phyloP scores from a whole-genome alignment of 2,329 filamentous ascomycete species.

The Dothidotthia symphoricarpi region DNA sequence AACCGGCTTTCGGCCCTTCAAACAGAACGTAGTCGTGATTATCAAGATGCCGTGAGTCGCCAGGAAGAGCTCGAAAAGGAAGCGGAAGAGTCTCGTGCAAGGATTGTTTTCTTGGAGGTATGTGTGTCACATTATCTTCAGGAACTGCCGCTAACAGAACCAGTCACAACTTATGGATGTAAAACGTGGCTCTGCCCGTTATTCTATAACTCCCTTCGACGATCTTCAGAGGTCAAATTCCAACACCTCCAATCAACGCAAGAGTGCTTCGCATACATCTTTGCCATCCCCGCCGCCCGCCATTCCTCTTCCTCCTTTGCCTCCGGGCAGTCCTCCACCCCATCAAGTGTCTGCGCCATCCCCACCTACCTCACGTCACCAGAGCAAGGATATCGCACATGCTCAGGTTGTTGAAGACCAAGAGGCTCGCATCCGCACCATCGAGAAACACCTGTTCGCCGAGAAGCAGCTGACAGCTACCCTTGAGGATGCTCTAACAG shows the following conservation, averaged over 20 bases:
- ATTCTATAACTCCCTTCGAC: constrained; percentile 47
- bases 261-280: constrained; percentile 77
- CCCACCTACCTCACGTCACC: constrained; percentile 64
- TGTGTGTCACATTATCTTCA: constrained; percentile 25
- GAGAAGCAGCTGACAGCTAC: constrained; percentile 96
- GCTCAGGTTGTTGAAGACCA: constrained; percentile 89
- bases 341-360: constrained; percentile 55
- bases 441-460: constrained; percentile 93
- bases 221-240: constrained; percentile 57
- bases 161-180: constrained; percentile 63
- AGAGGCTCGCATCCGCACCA: constrained; percentile 88
- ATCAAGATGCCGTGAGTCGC: constrained; percentile 42
- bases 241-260: constrained; percentile 70
- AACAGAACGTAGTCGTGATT: constrained; percentile 46
- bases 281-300: constrained; percentile 91
- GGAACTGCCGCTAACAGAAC: constrained; percentile 24
- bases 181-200: constrained; percentile 50
- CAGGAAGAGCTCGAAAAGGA: constrained; percentile 54
- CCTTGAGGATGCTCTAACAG: constrained; percentile 90
- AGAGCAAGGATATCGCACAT: constrained; percentile 76
- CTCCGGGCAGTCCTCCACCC: constrained; percentile 48
- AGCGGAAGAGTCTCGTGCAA: constrained; percentile 74
- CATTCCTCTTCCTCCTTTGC: constrained; percentile 91
- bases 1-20: constrained; percentile 76
- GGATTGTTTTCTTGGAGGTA: constrained; percentile 77